These are phyloP conservation scores for Leucosporidium scottii DNA, from an alignment of 768 basidiomycete genomes.

Conservation along the genomic window DNA sequence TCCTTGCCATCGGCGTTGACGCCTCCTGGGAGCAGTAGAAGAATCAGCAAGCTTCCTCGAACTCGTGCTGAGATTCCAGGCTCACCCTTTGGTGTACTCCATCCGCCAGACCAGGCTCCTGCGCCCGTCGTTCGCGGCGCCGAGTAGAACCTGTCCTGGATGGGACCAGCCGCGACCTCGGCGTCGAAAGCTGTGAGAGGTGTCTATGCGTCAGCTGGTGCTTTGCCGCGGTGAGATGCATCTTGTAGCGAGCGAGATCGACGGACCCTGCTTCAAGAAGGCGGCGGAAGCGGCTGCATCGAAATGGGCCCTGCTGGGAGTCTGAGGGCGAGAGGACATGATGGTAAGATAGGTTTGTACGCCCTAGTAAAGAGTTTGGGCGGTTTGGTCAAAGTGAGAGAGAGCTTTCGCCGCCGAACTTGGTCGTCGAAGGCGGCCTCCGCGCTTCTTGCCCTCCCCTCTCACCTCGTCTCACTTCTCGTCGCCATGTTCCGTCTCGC, in stretches of 20 bases:
- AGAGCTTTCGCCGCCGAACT: neutral
- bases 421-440: neutral
- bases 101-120: constrained; percentile 8
- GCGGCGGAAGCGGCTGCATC: neutral
- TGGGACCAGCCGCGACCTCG: constrained; percentile 17
- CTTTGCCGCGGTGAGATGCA: neutral
- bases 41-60: neutral
- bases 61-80: neutral
- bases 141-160: constrained; percentile 13
- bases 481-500: constrained; percentile 27
- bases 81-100: constrained; percentile 22
- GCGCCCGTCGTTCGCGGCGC: neutral
- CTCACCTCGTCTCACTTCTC: neutral
- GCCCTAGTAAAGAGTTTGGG: neutral
- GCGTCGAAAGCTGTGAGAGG: constrained; percentile 6
- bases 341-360: no score
- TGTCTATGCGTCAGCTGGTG: neutral
- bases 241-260: no score
- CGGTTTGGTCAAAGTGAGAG: neutral
- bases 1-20: constrained; percentile 21
- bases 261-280: constrained; percentile 6
- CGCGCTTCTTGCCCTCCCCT: neutral
- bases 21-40: neutral
- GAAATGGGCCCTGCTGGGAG: constrained; percentile 1
- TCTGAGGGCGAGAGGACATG: constrained; percentile 7